Base-by-base conservation (phyloP, 192 early-diverging fungal genomes). In the Spinellus fusiger region DNA sequence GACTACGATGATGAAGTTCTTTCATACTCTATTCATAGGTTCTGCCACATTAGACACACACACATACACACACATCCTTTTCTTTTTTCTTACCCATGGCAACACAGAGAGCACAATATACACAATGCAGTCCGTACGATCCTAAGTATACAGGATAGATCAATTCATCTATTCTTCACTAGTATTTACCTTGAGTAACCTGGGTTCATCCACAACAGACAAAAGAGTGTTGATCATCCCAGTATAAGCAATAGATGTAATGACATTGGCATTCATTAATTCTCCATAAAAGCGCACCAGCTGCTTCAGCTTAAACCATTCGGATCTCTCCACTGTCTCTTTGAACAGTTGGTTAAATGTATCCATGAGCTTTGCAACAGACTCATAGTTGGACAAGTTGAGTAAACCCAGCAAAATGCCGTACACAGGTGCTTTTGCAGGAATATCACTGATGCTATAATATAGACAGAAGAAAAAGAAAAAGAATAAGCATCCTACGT, bases 371-470 rank as follows among this genome's bases (percentile, higher is more conserved):
- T 82, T 80, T 4, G 84, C 83, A 22, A 55, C 59, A 25, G 51
- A 25, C 7, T 54, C 49, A 32, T 59, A 13, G 22, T 51, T 65
- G n/a, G 57, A 56, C 12, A 50, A 26, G 59, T 96, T 96, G 27
- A 98, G 66, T 20, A 98, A 68, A 28, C 90, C 93, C 20, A 84
- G 82, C 26, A 96, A 73, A 25, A 90, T 88, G 51, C 86, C 90
- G 61, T 92, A 98, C 25, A 91, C 65, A 22, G 77, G 66, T 18
- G 82, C 77, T 53, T 92, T 94, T 59, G 84, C 80, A 6, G 92
- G 88, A 15, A 94, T 62, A 56, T 92, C 86, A 23, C 73, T 65
- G 5, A 91, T 77, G 73, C 90, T 84, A 62, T 34, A 38, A 62
- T 44, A 31, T 12, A 28, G 29, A 53, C 23, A 59, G 16, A 23